Evolutionary conservation across 2,329 filamentous ascomycete genomes (phyloP), one percentile per base, ranked within the genome.

Genomic region (Trichoderma asperellum): DNA sequence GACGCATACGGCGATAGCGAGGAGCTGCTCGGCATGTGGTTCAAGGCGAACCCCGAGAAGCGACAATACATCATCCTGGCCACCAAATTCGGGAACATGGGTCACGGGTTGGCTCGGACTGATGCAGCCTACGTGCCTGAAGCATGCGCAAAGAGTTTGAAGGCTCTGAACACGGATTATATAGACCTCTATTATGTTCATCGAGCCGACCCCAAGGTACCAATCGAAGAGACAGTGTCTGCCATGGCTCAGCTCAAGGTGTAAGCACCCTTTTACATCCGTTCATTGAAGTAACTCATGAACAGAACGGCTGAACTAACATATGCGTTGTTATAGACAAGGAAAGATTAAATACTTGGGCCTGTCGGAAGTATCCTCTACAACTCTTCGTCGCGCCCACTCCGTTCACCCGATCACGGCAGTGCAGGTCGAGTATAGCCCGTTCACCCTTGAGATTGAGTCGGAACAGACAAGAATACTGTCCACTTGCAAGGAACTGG

Each of bases 381-480:
- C 77, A 1, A 85, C 85, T 0, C 78, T 89, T 47, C 82, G 84
- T 11, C 82, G 86, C 5, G 86, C 84, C 11, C 78, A 79, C 72
- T 82, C 82, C 57, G 76, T 88, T n/a, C 80, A 81, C 65, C 84
- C 81, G 43, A 81, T 89, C 70, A 75, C 82, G 6, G 84, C 85
- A 3, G 78, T 86, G 4, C 85, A 89, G 74, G 79, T 87, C 53
- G 86, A 89, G 73, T 87, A 86, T 76, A 83, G 78, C 29, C 83
- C 83, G 0, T 88, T 85, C 75, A 77, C 81, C 4, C 81, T 90
- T 40, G 85, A 88, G 40, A 87, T 92, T 70, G 90, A 92, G 74
- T 82, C 81, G 8, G 76, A 78, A 6, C 75, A 79, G 0, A 84
- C 82, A 0, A 75, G 82, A 29, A 77, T 90, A 1, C 78, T 90